Evolutionary conservation across 495 filamentous ascomycete species (phyloP).

Genomic region (Ramalina peruviana): DNA sequence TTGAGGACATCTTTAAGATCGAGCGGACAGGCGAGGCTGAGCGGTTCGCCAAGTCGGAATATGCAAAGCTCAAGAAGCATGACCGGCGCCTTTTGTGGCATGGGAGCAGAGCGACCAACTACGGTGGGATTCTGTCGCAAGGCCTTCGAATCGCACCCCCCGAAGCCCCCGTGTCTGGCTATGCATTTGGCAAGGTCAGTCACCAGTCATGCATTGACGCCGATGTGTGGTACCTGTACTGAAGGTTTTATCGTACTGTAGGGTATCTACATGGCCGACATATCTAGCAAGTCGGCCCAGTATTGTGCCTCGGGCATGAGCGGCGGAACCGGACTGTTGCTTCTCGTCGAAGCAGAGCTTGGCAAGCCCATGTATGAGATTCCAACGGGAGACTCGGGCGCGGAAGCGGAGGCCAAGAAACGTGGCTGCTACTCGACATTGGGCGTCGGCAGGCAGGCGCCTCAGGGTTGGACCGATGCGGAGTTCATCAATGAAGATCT

Average conservation of each 20-base stretch:
- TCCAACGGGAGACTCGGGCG: conserved; percentile 21
- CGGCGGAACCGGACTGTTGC: conserved; percentile 44
- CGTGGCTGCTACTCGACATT: conserved; percentile 49
- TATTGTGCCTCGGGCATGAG: conserved; percentile 51
- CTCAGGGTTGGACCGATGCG: conserved; percentile 64
- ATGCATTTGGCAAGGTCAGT: conserved; percentile 59
- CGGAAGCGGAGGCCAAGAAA: conserved; percentile 45
- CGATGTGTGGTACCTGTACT: neutral
- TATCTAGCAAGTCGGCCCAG: conserved; percentile 61
- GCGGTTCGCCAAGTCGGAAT: conserved; percentile 46
- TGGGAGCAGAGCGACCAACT: conserved; percentile 57
- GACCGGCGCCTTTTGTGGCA: conserved; percentile 75
- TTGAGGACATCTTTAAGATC: conserved; percentile 75
- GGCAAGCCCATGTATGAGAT: conserved; percentile 46
- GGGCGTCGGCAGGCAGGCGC: conserved; percentile 47
- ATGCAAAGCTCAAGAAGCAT: conserved; percentile 25
- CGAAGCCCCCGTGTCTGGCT: conserved; percentile 63
- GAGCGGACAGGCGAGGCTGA: conserved; percentile 59
- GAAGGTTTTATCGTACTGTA: neutral
- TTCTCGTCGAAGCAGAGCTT: conserved; percentile 62
- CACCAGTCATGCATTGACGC: neutral
- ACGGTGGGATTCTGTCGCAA: conserved; percentile 68
- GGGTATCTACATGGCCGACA: conserved; percentile 83
- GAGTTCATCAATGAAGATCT: conserved; percentile 44
- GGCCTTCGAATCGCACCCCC: conserved; percentile 79